These are phyloP conservation scores for Zygosaccharomyces siamensis DNA, from an alignment of 805 yeast species.

Conservation along the genomic window DNA sequence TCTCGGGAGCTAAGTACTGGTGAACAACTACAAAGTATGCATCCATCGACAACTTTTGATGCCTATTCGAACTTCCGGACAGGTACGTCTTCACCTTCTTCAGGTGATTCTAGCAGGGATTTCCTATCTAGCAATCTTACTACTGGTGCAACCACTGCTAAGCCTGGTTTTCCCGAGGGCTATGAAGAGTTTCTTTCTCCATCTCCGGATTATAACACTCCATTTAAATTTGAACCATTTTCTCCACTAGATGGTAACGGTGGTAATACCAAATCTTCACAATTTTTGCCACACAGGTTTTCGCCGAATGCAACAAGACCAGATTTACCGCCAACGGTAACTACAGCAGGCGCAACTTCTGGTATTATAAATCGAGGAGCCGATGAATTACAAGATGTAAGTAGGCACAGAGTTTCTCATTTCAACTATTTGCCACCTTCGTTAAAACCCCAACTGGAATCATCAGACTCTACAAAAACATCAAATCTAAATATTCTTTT, in stretches of 20 bases:
- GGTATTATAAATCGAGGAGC: slow-evolving; percentile 8
- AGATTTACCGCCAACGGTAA: slow-evolving; percentile 18
- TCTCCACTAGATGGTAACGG: too few species aligned
- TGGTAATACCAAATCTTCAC: too few species aligned
- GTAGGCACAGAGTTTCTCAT: slow-evolving; percentile 57
- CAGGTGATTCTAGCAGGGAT: slow-evolving; percentile 1
- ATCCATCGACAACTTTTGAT: background rate
- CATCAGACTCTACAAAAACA: slow-evolving; percentile 48
- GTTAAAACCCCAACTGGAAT: slow-evolving; percentile 63
- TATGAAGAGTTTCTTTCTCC: slow-evolving; percentile 21
- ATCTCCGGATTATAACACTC: slow-evolving; percentile 19
- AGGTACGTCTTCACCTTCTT: slow-evolving; percentile 1
- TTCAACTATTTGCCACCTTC: slow-evolving; percentile 73
- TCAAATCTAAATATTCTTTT: slow-evolving; percentile 44
- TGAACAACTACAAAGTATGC: background rate
- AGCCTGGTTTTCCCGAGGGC: background rate
- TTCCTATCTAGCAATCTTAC: background rate
- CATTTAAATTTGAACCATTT: slow-evolving; percentile 19
- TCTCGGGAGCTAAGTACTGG: background rate
- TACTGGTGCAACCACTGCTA: background rate
- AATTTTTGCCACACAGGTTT: too few species aligned
- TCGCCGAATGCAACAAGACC: slow-evolving; percentile 10
- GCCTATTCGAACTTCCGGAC: slow-evolving; percentile 1
- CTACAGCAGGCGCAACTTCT: slow-evolving; percentile 21
- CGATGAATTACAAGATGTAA: slow-evolving; percentile 41